phyloP scores from a whole-genome alignment of 768 basidiomycete genomes.

The Lentinula edodes region DNA sequence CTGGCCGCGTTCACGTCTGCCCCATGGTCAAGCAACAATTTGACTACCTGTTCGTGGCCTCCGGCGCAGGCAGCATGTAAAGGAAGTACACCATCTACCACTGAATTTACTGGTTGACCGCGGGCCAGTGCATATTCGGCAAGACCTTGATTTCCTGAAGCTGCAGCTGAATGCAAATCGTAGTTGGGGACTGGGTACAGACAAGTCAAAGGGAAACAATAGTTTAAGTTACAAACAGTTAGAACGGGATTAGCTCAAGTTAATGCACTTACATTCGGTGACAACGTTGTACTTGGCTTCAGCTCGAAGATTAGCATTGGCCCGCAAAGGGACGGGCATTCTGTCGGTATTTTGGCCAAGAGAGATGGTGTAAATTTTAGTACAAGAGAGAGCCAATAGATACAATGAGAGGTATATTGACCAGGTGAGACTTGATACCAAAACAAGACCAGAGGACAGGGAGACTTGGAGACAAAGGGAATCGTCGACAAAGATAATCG shows the following conservation, averaged over 20 bases:
- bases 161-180: conserved; percentile 72
- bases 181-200: conserved; percentile 58
- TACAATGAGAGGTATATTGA: neutral
- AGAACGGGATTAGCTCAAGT: neutral
- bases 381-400: neutral
- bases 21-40: conserved; percentile 83
- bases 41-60: conserved; percentile 84
- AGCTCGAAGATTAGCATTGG: conserved; percentile 35
- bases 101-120: conserved; percentile 95
- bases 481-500: neutral
- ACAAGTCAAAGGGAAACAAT: neutral
- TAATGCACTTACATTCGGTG: conserved; percentile 43
- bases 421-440: neutral
- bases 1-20: conserved; percentile 98
- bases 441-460: neutral
- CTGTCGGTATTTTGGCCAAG: neutral
- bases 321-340: conserved; percentile 49
- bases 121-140: conserved; percentile 90
- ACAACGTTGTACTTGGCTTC: conserved; percentile 56
- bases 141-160: conserved; percentile 85
- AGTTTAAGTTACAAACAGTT: neutral
- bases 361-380: neutral
- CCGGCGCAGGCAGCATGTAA: conserved; percentile 93
- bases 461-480: neutral
- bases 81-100: conserved; percentile 94